phyloP scores from a whole-genome alignment of 2,329 filamentous ascomycete genomes.

The Pezicula radicicola region DNA sequence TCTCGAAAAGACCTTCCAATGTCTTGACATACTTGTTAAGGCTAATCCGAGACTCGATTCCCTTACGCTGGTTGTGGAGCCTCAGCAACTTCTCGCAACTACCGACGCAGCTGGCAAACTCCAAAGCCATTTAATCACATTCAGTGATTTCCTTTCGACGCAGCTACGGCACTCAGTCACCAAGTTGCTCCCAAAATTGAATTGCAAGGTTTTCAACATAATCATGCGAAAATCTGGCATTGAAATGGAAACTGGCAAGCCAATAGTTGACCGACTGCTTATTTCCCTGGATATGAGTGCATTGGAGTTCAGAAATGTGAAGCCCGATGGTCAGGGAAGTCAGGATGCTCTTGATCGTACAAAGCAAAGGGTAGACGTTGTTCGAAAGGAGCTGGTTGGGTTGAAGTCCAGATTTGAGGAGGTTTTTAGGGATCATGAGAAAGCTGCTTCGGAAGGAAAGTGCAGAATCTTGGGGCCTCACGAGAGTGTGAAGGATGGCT shows the following conservation, averaged over 20 bases:
- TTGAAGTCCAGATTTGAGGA: slow-evolving; percentile 18
- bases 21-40: slow-evolving; percentile 13
- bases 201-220: slow-evolving; percentile 18
- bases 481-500: not conserved
- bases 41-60: slow-evolving; percentile 13
- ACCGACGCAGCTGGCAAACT: slow-evolving; percentile 9
- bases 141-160: slow-evolving; percentile 19
- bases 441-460: slow-evolving; percentile 10
- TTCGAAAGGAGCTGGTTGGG: slow-evolving; percentile 11
- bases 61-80: slow-evolving; percentile 18
- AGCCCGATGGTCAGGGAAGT: not conserved
- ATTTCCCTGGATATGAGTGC: slow-evolving; percentile 12
- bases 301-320: not conserved
- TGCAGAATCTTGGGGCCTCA: slow-evolving; percentile 7
- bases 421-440: slow-evolving; percentile 15
- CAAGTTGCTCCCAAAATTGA: slow-evolving; percentile 13
- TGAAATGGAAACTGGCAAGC: no score
- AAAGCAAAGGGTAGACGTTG: not conserved
- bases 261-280: slow-evolving; percentile 3
- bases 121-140: slow-evolving; percentile 13
- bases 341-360: slow-evolving; percentile 4
- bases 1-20: slow-evolving; percentile 12
- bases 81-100: slow-evolving; percentile 9
- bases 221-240: slow-evolving; percentile 17
- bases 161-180: slow-evolving; percentile 13